Percentiles rank a stretch among this genome's conserved stretches.
phyloP scores from a whole-genome alignment of 257 asterid genomes.

The Petunia secreta region DNA sequence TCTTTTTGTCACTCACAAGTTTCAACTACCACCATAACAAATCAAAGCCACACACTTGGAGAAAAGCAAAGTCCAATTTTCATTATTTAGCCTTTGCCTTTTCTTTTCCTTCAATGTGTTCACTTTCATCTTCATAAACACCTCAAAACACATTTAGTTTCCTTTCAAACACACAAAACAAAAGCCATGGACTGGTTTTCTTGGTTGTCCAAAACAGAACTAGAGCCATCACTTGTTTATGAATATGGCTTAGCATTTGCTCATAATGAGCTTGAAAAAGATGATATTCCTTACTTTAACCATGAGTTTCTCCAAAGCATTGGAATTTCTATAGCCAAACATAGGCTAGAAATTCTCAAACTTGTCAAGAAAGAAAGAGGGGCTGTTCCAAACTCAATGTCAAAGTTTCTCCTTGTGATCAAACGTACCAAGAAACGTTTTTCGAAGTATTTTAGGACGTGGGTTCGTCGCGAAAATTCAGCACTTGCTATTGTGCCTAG shows the following conservation, averaged over 20 bases:
- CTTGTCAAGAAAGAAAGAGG: slow-evolving; percentile 43
- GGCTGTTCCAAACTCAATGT: slow-evolving; percentile 39
- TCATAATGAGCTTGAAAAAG: slow-evolving; percentile 56
- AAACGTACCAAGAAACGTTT: slow-evolving; percentile 59
- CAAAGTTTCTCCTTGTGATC: slow-evolving; percentile 57
- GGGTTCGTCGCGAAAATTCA: slow-evolving; percentile 53
- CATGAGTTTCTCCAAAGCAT: slow-evolving; percentile 59
- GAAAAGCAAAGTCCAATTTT: slow-evolving; percentile 16
- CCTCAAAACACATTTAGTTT: not conserved
- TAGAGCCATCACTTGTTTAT: slow-evolving; percentile 50
- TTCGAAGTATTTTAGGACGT: slow-evolving; percentile 47
- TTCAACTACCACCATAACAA: slow-evolving; percentile 32
- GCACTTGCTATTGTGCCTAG: slow-evolving; percentile 60
- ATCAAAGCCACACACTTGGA: not conserved
- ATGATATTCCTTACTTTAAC: slow-evolving; percentile 50
- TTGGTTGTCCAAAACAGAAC: slow-evolving; percentile 53
- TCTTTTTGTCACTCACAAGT: slow-evolving; percentile 35
- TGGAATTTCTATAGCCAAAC: slow-evolving; percentile 66
- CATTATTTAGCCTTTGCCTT: not conserved
- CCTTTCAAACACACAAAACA: slow-evolving; percentile 11
- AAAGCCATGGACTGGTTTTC: slow-evolving; percentile 55
- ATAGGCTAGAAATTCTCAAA: slow-evolving; percentile 75
- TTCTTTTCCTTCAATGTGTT: not conserved
- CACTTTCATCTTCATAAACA: slow-evolving; percentile 18
- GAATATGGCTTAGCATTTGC: slow-evolving; percentile 49